These are phyloP conservation scores for Claviceps spartinae DNA, from an alignment of 2,329 filamentous ascomycete genomes.

Conservation along the genomic window DNA sequence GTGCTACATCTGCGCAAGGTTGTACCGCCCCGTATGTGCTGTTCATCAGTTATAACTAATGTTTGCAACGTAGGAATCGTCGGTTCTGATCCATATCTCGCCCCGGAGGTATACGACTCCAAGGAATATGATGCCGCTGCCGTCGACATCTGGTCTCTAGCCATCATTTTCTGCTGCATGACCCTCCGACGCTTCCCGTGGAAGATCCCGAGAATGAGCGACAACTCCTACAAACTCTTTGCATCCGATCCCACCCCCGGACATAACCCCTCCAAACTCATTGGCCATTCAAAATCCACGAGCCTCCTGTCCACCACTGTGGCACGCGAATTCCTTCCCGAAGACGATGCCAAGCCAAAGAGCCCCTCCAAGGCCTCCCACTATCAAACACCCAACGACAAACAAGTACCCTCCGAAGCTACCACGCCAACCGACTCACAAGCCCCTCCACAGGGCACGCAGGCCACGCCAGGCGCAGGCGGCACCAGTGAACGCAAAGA, in stretches of 20 bases:
- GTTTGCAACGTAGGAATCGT: conserved; percentile 39
- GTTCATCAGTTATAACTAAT: conserved; percentile 6
- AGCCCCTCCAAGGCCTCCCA: conserved; percentile 7
- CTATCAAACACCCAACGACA: not conserved
- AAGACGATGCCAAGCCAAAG: conserved; percentile 19
- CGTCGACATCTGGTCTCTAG: conserved; percentile 94
- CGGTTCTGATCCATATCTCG: conserved; percentile 85
- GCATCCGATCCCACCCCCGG: conserved; percentile 71
- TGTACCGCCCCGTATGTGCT: no score
- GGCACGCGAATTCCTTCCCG: conserved; percentile 25
- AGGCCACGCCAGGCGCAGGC: conserved; percentile 2
- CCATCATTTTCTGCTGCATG: conserved; percentile 99
- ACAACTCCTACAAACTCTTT: conserved; percentile 93
- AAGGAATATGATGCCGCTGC: conserved; percentile 87
- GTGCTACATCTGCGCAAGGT: not conserved
- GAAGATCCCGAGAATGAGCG: conserved; percentile 83
- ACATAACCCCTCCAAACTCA: conserved; percentile 42
- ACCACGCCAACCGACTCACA: conserved; percentile 6
- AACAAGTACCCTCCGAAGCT: not conserved
- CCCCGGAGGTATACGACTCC: conserved; percentile 90
- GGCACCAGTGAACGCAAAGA: conserved; percentile 44
- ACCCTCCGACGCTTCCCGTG: conserved; percentile 87
- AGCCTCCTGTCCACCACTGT: conserved; percentile 27
- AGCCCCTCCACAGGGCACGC: not conserved
- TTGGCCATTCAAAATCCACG: conserved; percentile 31